A percentile compares a stretch with the other conserved stretches of the same genome.
Evolutionary conservation across 83 land plant species (phyloP).

Genomic region (Picea engelmannii): DNA sequence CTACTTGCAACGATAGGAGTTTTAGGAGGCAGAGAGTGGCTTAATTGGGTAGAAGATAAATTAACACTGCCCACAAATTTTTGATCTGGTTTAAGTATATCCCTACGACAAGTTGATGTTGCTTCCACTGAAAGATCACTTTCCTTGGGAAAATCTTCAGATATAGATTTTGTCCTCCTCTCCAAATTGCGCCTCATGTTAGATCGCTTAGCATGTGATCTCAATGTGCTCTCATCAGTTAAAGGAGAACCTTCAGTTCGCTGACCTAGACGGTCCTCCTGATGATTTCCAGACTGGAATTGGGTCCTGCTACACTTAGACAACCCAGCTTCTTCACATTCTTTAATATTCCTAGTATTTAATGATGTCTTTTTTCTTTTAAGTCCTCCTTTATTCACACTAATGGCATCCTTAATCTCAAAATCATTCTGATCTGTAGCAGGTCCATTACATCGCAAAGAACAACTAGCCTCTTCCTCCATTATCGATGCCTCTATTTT

Average conservation of each 20-base stretch:
- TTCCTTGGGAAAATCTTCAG: neutral
- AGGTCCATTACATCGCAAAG: neutral
- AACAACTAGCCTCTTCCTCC: constrained; percentile 1
- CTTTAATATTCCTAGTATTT: neutral
- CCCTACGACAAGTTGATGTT: neutral
- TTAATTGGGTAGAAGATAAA: neutral
- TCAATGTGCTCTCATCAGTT: neutral
- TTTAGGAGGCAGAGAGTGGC: neutral
- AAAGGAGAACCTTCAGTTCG: neutral
- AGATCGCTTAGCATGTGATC: constrained; percentile 6
- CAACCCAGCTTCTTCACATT: neutral
- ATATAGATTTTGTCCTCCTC: constrained; percentile 2
- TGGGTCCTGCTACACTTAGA: neutral
- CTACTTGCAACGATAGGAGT: neutral
- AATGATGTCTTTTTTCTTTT: neutral
- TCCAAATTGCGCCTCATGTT: neutral
- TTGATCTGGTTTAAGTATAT: neutral
- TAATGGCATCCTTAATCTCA: neutral
- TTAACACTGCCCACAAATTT: neutral
- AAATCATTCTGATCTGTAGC: neutral
- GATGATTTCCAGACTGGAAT: neutral
- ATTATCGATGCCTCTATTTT: neutral
- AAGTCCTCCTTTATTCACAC: neutral
- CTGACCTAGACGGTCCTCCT: neutral
- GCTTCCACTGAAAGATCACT: neutral